phyloP scores from a whole-genome alignment of 441 rosid species.

The Jatropha podagrica region DNA sequence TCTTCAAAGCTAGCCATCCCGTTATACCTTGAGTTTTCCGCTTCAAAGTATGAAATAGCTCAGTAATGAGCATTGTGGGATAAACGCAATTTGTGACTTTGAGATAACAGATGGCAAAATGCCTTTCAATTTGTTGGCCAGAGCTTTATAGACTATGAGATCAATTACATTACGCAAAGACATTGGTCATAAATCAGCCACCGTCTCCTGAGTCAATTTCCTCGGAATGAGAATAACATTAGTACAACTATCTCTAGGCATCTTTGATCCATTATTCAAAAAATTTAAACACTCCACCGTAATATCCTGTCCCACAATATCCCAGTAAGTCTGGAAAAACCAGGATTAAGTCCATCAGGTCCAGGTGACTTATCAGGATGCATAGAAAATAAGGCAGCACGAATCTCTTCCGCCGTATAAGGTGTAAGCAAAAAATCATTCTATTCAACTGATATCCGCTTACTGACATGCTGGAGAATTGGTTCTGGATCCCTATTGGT shows the following conservation, averaged over 20 bases:
- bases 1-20: neutral
- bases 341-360: neutral
- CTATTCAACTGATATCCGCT: neutral
- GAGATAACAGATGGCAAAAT: neutral
- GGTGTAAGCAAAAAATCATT: neutral
- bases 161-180: neutral
- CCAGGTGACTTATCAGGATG: neutral
- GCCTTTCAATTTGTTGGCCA: neutral
- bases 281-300: neutral
- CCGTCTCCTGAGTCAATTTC: neutral
- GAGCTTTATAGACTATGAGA: neutral
- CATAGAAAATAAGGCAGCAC: neutral
- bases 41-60: neutral
- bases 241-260: neutral
- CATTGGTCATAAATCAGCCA: neutral
- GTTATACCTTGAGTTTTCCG: neutral
- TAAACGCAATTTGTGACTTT: neutral
- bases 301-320: neutral
- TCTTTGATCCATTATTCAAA: neutral
- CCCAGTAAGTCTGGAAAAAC: neutral
- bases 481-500: neutral
- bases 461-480: neutral
- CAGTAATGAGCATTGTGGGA: neutral
- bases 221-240: neutral
- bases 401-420: neutral